phyloP scores from a whole-genome alignment of 225 moss, liverwort and hornwort species.

The Bryoerythrophyllum caledonicum region DNA sequence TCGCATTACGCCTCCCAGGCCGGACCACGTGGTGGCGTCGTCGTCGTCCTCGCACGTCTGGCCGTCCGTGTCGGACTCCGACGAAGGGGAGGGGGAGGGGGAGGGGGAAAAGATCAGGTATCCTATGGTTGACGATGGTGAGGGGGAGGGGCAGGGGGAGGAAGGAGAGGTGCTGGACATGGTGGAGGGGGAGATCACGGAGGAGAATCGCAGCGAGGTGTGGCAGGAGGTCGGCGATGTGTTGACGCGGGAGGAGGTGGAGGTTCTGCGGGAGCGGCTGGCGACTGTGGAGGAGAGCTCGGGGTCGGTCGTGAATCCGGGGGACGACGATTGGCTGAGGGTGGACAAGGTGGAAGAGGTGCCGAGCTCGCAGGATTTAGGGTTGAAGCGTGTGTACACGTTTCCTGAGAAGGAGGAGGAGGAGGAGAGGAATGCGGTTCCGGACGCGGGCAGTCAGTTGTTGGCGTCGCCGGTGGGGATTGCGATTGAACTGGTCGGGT shows the following conservation, averaged over 20 bases:
- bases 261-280: constrained; percentile 9
- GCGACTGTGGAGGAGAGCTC: constrained; percentile 21
- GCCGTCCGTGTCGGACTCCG: constrained; percentile 43
- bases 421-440: constrained; percentile 22
- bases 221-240: constrained; percentile 22
- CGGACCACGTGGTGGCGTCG: constrained; percentile 20
- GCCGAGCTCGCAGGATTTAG: constrained; percentile 22
- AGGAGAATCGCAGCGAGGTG: not conserved
- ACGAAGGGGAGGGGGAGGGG: constrained; percentile 12
- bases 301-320: constrained; percentile 23
- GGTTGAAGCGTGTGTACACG: constrained; percentile 56
- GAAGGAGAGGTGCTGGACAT: constrained; percentile 30
- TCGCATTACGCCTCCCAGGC: not conserved
- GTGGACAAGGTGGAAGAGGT: constrained; percentile 22
- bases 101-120: constrained; percentile 15
- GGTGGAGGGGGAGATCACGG: constrained; percentile 14
- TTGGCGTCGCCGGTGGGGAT: constrained; percentile 69
- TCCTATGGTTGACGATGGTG: constrained; percentile 5
- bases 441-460: constrained; percentile 48
- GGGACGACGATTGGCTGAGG: constrained; percentile 35
- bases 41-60: constrained; percentile 30
- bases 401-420: constrained; percentile 44
- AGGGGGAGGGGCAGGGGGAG: not conserved
- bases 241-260: constrained; percentile 18
- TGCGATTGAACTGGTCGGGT: constrained; percentile 59